Conservation (phyloP, 441 rosid species). For the Syzygium malaccense region DNA sequence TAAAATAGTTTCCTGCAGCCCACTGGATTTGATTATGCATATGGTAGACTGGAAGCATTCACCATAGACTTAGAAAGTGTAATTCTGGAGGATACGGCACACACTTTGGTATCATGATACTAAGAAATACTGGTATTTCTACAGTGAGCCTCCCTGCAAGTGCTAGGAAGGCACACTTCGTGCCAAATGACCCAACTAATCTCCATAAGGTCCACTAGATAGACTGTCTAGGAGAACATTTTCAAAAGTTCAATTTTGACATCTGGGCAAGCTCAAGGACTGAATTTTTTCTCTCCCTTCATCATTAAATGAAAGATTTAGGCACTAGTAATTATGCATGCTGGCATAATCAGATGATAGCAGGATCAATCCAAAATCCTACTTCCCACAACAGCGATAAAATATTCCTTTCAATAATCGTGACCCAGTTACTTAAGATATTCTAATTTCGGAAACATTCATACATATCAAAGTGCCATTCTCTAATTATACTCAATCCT, state of each 20-base stretch:
- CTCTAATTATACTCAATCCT: not conserved
- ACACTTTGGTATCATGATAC: not conserved
- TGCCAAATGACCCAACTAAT: not conserved
- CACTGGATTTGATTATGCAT: not conserved
- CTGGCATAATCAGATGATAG: not conserved
- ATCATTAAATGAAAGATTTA: not conserved
- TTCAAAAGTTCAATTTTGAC: not conserved
- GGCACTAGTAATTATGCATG: not conserved
- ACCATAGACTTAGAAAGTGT: not conserved
- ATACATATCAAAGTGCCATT: not conserved
- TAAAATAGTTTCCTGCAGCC: not conserved
- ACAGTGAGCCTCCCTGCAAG: not conserved
- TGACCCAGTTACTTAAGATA: not conserved
- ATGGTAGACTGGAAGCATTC: not conserved
- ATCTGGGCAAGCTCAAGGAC: not conserved
- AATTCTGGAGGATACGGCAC: not conserved
- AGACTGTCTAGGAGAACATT: not conserved
- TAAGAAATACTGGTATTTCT: not conserved
- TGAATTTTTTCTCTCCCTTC: not conserved
- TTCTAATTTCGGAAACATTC: not conserved
- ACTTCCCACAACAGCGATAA: not conserved
- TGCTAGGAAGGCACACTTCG: not conserved
- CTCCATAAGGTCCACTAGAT: not conserved
- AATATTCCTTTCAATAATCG: not conserved
- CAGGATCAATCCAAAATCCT: not conserved